Conservation (phyloP, 495 filamentous ascomycete species). For the Aspergillus saccharolyticus region DNA sequence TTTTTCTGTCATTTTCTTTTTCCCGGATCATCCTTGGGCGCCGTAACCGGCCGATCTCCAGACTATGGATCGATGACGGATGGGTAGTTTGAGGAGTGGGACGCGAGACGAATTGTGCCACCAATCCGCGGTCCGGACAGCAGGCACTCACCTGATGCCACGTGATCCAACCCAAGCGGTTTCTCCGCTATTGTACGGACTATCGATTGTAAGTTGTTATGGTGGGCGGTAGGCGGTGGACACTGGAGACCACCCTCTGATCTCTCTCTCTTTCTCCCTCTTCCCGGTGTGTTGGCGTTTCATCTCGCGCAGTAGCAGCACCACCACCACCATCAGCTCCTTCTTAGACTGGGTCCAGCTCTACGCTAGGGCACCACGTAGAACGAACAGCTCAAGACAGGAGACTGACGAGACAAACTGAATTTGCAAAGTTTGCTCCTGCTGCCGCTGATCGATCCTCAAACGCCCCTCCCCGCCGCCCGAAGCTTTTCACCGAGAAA, state of each 20-base stretch:
- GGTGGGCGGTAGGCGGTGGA: neutral
- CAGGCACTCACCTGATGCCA: constrained; percentile 4
- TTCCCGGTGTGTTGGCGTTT: constrained; percentile 4
- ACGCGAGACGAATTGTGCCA: neutral
- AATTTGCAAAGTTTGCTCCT: neutral
- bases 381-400: neutral
- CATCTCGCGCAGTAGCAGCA: neutral
- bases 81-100: constrained; percentile 10
- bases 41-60: constrained; percentile 13
- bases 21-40: constrained; percentile 2
- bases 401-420: neutral
- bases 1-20: neutral
- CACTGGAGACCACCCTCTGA: neutral
- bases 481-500: neutral
- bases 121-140: neutral
- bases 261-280: neutral
- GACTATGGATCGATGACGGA: constrained; percentile 13
- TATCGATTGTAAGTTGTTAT: neutral
- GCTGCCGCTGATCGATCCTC: neutral
- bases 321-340: neutral
- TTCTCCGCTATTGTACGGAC: neutral
- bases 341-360: neutral
- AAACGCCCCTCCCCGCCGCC: neutral
- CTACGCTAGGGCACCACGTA: neutral
- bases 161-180: neutral